These are phyloP conservation scores for Sphagnurus paluster DNA, from an alignment of 1,284 basidiomycete species.

Conservation along the genomic window DNA sequence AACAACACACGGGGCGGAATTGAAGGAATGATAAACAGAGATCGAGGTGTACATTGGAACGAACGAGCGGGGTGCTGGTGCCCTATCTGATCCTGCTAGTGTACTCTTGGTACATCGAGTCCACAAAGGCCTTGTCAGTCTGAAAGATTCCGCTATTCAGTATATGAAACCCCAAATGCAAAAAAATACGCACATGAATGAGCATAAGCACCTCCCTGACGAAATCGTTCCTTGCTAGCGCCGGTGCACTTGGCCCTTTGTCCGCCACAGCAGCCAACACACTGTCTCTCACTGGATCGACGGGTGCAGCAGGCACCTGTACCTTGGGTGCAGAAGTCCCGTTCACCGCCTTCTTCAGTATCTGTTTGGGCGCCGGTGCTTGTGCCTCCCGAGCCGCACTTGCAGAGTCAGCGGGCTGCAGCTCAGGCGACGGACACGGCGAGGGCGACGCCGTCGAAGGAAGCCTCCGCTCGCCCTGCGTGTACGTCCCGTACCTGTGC, in stretches of 20 bases:
- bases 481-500: too few relatives aligned
- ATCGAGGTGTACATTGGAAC: background rate
- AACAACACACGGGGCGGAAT: background rate
- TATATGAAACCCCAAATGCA: background rate
- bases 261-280: constrained; percentile 27
- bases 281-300: constrained; percentile 27
- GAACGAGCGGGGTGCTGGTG: background rate
- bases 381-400: background rate
- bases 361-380: too few relatives aligned
- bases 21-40: background rate
- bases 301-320: too few relatives aligned
- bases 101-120: constrained; percentile 51
- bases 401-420: background rate
- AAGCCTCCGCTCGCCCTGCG: background rate
- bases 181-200: constrained; percentile 59
- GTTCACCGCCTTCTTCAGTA: background rate
- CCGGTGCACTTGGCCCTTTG: constrained; percentile 20
- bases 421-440: constrained; percentile 17
- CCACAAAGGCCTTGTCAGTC: constrained; percentile 54
- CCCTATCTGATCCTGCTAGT: constrained; percentile 24
- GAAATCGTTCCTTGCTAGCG: constrained; percentile 59
- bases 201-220: constrained; percentile 65
- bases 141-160: constrained; percentile 22
- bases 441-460: constrained; percentile 17
- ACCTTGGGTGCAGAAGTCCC: background rate